Evolutionary conservation across 1,284 basidiomycete species (phyloP).

Genomic region (Ceratorhiza oryzae-sativae): DNA sequence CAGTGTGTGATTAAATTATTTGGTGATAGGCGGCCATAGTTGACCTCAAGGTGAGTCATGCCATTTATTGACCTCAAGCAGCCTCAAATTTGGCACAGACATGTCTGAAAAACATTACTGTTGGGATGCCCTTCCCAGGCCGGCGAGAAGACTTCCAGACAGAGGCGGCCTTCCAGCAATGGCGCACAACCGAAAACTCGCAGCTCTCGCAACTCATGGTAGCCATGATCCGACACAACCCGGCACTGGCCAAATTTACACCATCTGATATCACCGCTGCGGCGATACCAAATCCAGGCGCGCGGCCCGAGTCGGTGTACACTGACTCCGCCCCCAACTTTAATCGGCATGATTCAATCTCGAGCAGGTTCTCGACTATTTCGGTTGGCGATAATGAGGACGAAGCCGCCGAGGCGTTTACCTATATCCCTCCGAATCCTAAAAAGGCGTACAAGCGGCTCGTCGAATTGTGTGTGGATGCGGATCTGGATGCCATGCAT

Average conservation of each 20-base stretch:
- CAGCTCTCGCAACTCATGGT: constrained; percentile 89
- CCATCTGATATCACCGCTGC: constrained; percentile 61
- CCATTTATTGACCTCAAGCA: not conserved
- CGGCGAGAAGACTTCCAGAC: constrained; percentile 84
- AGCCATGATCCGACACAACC: constrained; percentile 85
- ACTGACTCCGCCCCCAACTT: constrained; percentile 51
- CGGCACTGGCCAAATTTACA: constrained; percentile 82
- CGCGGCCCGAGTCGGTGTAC: constrained; percentile 66
- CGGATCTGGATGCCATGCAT: constrained; percentile 89
- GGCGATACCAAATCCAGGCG: constrained; percentile 49
- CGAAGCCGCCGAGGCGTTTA: constrained; percentile 75
- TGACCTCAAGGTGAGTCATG: constrained; percentile 74
- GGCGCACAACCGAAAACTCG: constrained; percentile 84
- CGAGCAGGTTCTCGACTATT: constrained; percentile 66
- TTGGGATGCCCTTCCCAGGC: constrained; percentile 83
- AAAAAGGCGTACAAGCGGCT: constrained; percentile 84
- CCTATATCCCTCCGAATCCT: constrained; percentile 91
- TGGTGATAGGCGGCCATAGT: constrained; percentile 78
- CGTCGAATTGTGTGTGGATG: constrained; percentile 82
- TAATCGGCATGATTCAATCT: constrained; percentile 65
- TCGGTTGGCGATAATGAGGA: constrained; percentile 69
- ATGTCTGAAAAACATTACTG: constrained; percentile 90
- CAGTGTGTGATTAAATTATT: constrained; percentile 36
- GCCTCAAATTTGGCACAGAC: constrained; percentile 60
- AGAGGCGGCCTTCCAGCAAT: constrained; percentile 82